Evolutionary conservation across 225 moss, liverwort and hornwort genomes (phyloP).

Genomic region (Polytrichum commune): DNA sequence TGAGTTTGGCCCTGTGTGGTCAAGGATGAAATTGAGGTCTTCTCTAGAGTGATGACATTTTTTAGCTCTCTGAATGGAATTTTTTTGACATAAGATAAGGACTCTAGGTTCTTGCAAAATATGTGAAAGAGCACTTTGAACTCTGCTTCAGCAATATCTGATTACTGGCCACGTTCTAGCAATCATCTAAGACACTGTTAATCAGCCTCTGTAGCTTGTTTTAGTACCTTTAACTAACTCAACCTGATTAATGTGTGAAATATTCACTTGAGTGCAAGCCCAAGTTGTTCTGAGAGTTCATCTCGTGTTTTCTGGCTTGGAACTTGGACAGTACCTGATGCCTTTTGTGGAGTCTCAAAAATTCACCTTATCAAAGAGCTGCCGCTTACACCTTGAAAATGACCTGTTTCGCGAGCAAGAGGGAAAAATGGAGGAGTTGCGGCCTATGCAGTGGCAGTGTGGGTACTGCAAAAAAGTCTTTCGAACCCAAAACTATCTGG

Average conservation of each 20-base stretch:
- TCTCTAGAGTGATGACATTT: too few relatives aligned
- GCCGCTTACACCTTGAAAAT: constrained; percentile 65
- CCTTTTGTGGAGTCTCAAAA: constrained; percentile 81
- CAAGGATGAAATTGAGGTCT: too few relatives aligned
- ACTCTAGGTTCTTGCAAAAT: too few relatives aligned
- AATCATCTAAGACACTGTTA: neutral
- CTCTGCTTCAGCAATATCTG: too few relatives aligned
- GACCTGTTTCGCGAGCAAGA: constrained; percentile 78
- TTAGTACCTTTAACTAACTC: neutral
- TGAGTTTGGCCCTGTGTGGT: too few relatives aligned
- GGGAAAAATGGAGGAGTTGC: constrained; percentile 52
- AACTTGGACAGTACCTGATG: constrained; percentile 71
- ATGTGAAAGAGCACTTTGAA: too few relatives aligned
- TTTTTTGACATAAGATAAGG: too few relatives aligned
- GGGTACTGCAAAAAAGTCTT: constrained; percentile 87
- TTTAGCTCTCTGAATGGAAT: too few relatives aligned
- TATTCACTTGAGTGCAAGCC: constrained; percentile 7
- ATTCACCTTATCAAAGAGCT: constrained; percentile 69
- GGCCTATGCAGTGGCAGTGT: constrained; percentile 88
- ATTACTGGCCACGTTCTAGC: neutral
- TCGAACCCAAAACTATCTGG: constrained; percentile 63
- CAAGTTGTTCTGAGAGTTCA: neutral
- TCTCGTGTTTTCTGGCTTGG: constrained; percentile 12
- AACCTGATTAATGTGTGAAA: constrained; percentile 12
- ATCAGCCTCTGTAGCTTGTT: neutral